phyloP scores from a whole-genome alignment of 176 grass and related monocot genomes.

The Carex scoparia region DNA sequence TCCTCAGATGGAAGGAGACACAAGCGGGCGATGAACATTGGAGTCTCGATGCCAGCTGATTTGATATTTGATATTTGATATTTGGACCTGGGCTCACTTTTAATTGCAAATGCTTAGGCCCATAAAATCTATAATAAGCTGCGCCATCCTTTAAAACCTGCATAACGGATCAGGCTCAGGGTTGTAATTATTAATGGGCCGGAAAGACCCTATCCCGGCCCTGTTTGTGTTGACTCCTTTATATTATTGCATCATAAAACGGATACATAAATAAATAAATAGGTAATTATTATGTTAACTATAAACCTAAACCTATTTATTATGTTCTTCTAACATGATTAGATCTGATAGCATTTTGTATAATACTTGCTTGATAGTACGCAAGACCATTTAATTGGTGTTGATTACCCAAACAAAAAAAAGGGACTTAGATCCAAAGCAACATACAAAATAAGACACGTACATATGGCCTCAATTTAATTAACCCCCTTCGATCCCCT shows the following conservation, averaged over 20 bases:
- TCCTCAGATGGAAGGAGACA: no score
- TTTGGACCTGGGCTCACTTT: background rate
- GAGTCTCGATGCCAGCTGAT: no score
- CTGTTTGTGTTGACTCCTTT: background rate
- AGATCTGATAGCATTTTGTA: no score
- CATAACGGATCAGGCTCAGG: background rate
- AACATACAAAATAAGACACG: no score
- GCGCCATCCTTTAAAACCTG: background rate
- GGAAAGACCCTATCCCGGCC: background rate
- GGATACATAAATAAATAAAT: background rate
- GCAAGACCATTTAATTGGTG: no score
- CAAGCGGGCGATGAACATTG: background rate
- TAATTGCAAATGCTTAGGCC: background rate
- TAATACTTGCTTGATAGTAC: no score
- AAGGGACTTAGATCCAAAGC: no score
- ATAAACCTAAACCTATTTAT: background rate
- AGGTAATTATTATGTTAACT: background rate
- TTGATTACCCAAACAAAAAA: no score
- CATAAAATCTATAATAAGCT: background rate
- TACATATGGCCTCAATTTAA: no score
- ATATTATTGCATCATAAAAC: background rate
- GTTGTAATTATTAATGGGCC: background rate
- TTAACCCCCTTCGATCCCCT: no score
- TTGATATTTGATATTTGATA: background rate
- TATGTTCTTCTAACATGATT: no score